Percentiles rank a stretch among this genome's conserved stretches.
Conservation (phyloP, 1,284 basidiomycete species). For the Cystobasidium pallidum region DNA sequence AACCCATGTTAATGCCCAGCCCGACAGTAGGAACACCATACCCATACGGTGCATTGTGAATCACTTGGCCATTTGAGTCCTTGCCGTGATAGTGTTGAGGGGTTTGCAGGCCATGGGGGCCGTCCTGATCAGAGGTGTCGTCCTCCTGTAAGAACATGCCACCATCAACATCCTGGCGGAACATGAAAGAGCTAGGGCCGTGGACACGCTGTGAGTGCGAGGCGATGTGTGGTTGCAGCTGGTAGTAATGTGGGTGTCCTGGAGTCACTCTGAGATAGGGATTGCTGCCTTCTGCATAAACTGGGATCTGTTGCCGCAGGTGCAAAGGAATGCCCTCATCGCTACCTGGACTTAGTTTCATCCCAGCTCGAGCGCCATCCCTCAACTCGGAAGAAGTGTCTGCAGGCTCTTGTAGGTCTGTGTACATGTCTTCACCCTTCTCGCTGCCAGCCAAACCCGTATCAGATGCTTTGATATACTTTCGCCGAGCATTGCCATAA, state of each 20-base stretch:
- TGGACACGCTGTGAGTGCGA: not conserved
- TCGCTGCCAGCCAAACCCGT: not conserved
- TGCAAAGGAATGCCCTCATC: slow-evolving; percentile 10
- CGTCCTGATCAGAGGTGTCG: not conserved
- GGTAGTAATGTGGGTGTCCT: slow-evolving; percentile 17
- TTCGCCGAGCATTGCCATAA: slow-evolving; percentile 4
- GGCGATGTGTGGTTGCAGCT: not conserved
- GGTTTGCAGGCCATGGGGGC: slow-evolving; percentile 4
- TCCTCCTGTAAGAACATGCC: slow-evolving; percentile 2
- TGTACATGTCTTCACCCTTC: not conserved
- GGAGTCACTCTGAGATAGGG: not conserved
- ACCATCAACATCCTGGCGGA: not conserved
- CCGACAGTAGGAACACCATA: slow-evolving; percentile 2
- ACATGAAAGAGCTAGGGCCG: slow-evolving; percentile 1
- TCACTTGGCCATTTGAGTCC: not conserved
- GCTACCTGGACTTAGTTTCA: not conserved
- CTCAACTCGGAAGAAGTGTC: not conserved
- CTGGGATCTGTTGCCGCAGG: not conserved
- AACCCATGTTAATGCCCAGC: slow-evolving; percentile 34
- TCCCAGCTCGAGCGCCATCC: not conserved
- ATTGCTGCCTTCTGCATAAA: not conserved
- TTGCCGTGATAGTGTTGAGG: slow-evolving; percentile 6
- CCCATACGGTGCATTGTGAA: not conserved
- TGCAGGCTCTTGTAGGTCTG: not conserved
- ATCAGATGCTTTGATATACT: not conserved